Conservation (phyloP, 1,284 basidiomycete species). For the Cerioporus squamosus region DNA sequence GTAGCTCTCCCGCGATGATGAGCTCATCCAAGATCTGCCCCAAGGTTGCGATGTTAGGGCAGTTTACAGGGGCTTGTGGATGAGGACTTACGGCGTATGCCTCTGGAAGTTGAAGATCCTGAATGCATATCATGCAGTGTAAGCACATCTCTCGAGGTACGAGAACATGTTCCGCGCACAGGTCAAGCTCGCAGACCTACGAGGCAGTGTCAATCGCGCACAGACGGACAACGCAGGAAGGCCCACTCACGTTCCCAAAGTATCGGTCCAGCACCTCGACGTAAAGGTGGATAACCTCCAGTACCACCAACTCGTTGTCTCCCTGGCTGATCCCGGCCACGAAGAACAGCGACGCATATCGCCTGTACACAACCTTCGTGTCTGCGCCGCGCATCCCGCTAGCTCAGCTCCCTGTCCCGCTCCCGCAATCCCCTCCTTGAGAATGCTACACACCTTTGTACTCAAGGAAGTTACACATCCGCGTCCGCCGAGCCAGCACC, state of each 20-base stretch:
- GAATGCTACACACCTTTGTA: conserved; percentile 88
- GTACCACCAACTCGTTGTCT: conserved; percentile 93
- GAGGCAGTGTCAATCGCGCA: conserved; percentile 6
- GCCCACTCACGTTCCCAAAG: conserved; percentile 89
- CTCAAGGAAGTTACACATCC: conserved; percentile 99
- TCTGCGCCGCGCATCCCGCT: conserved; percentile 43
- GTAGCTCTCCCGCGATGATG: conserved; percentile 97
- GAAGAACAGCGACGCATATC: conserved; percentile 99
- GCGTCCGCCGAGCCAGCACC: conserved; percentile 92
- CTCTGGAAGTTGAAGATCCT: conserved; percentile 98
- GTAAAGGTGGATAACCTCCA: conserved; percentile 98
- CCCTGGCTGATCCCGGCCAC: conserved; percentile 88
- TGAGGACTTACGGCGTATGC: conserved; percentile 81
- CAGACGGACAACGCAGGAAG: not conserved
- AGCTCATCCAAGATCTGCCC: conserved; percentile 93
- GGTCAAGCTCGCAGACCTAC: conserved; percentile 94
- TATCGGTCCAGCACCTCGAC: conserved; percentile 99
- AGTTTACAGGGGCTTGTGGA: too few species aligned
- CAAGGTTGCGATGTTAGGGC: too few species aligned
- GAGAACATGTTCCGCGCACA: conserved; percentile 53
- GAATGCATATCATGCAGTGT: not conserved
- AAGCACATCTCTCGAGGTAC: too few species aligned
- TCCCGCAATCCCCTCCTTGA: not conserved
- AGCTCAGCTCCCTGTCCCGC: not conserved
- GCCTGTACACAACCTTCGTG: conserved; percentile 95